Evolutionary conservation across 805 yeast species (phyloP), one percentile per base, ranked within the genome.

Genomic region (Metschnikowia gelsemii): DNA sequence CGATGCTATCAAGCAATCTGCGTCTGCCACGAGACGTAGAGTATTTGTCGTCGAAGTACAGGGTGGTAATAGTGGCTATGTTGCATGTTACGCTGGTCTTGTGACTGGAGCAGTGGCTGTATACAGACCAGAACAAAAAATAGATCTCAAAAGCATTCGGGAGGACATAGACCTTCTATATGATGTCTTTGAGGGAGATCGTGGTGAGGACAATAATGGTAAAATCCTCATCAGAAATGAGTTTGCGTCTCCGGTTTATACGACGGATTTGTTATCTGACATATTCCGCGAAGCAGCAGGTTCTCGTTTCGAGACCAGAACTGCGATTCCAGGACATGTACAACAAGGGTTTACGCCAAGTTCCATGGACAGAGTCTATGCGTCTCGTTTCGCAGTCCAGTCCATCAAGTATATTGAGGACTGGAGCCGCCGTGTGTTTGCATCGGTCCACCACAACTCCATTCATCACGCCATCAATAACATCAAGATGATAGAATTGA

Each of bases 321-420:
- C 96, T 4, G 98, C 98, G 12, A 80, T 90, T 46, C 99, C 99
- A 20, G 99, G 99, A 22, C 98, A 91, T 61, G 93, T 91, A 44
- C 99, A 93, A 73, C 99, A 93, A 68, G 99, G 99, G 62, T 93
- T 90, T 46, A 78, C 80, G 40, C 99, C 99, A 37, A 83, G 96
- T 6, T 88, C 98, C 5, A 85, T 90, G 71, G 99, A 93, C 62
- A 80, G 98, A 63, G 82, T 89, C 27, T 77, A 83, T 50, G 96
- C 96, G 5, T 82, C 90, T 5, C 79, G 98, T 61, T 84, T 84
- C 62, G 96, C 96, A 3, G 84, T 91, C 52, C 84, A 82, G 65
- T 88, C 96, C 43, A 82, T 90, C 43, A 84, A 88, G 62, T 93
- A 87, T 63, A 79, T 91, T 50, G 98, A 93, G 35, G 46, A 45